Evolutionary conservation across 352 stramenopile genomes (phyloP).

Genomic region (Globisporangium iwayamae): DNA sequence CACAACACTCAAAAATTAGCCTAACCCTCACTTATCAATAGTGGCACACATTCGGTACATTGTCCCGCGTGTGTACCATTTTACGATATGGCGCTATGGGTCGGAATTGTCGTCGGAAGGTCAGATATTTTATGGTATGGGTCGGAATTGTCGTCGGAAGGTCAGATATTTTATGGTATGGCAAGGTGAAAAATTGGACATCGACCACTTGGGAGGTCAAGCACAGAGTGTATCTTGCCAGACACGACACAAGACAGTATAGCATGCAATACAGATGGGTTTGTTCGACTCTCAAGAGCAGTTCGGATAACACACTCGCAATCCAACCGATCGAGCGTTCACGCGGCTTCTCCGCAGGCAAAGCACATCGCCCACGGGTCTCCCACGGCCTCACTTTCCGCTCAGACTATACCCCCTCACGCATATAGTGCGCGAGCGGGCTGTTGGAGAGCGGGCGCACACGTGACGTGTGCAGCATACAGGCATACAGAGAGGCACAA

Average conservation of each 20-base stretch:
- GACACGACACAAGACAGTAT: slow-evolving; percentile 12
- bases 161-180: no score
- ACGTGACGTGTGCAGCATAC: not conserved
- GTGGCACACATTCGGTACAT: no score
- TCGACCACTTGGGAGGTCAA: slow-evolving; percentile 71
- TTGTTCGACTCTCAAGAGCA: slow-evolving; percentile 40
- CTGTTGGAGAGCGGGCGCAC: slow-evolving; percentile 62
- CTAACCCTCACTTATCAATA: no score
- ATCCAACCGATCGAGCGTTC: slow-evolving; percentile 24
- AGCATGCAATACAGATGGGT: slow-evolving; percentile 10
- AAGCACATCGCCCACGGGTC: slow-evolving; percentile 31
- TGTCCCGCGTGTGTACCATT: no score
- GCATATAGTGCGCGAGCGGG: slow-evolving; percentile 44
- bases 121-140: no score
- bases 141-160: no score
- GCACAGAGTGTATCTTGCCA: slow-evolving; percentile 87
- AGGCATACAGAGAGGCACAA: not conserved
- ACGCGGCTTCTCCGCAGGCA: slow-evolving; percentile 24
- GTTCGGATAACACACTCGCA: slow-evolving; percentile 13
- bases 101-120: no score
- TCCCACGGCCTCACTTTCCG: slow-evolving; percentile 44
- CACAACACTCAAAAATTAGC: no score
- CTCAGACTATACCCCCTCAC: slow-evolving; percentile 81
- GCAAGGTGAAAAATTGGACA: slow-evolving; percentile 87
- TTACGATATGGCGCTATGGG: no score